Conservation (phyloP, 148 eudicot species). For the Rhododendron mucronatum region DNA sequence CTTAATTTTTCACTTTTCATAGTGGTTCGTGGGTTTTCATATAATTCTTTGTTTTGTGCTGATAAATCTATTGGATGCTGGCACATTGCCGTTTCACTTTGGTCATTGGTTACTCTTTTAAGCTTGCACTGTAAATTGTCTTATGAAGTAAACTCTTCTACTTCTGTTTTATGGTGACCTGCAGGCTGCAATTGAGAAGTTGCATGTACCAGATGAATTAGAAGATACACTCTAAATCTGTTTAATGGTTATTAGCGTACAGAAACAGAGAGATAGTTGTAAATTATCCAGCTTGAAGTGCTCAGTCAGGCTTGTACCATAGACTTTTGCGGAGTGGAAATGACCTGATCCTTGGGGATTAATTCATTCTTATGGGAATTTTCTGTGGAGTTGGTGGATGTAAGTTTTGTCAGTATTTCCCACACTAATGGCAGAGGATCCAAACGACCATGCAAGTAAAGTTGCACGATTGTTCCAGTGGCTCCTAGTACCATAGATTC, state of each 20-base stretch:
- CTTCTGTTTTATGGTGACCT: not conserved
- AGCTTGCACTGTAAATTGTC: not conserved
- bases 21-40: not conserved
- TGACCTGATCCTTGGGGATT: conserved; percentile 1
- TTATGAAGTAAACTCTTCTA: not conserved
- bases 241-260: not conserved
- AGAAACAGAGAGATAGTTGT: conserved; percentile 21
- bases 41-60: not conserved
- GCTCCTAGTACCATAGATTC: not conserved
- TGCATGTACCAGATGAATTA: conserved; percentile 88
- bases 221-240: conserved; percentile 43
- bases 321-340: not conserved
- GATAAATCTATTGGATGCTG: not conserved
- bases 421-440: not conserved
- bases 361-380: not conserved
- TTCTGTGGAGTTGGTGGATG: not conserved
- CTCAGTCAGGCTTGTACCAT: conserved; percentile 15
- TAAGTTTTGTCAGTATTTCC: not conserved
- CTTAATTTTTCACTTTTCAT: not conserved
- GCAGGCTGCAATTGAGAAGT: conserved; percentile 96
- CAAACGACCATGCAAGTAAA: not conserved
- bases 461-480: not conserved
- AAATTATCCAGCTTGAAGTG: conserved; percentile 14
- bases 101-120: not conserved
- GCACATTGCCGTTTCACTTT: not conserved